Evolutionary conservation across 2,329 filamentous ascomycete genomes (phyloP).

Genomic region (Fusarium pilosicola): DNA sequence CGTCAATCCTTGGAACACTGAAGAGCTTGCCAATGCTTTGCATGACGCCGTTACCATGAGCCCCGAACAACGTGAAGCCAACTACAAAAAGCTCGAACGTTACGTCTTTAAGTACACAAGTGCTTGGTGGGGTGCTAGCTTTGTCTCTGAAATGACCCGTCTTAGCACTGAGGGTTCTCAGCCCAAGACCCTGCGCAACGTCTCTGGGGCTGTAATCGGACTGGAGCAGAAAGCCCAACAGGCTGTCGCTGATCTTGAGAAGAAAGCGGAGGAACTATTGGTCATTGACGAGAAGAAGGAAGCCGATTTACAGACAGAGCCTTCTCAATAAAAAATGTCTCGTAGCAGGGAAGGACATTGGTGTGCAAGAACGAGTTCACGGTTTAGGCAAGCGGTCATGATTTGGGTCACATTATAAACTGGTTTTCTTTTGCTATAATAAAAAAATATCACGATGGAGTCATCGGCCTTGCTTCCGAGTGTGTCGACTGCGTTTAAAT

Average conservation of each 20-base stretch:
- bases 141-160: slow-evolving; percentile 82
- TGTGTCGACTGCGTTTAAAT: not conserved
- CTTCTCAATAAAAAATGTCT: slow-evolving; percentile 25
- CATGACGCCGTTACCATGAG: slow-evolving; percentile 98
- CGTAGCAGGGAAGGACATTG: slow-evolving; percentile 18
- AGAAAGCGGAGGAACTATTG: slow-evolving; percentile 33
- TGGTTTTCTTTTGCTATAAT: slow-evolving; percentile 22
- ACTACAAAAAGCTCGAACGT: slow-evolving; percentile 91
- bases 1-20: slow-evolving; percentile 98
- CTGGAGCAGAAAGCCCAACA: slow-evolving; percentile 45
- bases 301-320: slow-evolving; percentile 5
- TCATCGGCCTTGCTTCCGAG: not conserved
- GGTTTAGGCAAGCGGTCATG: slow-evolving; percentile 39
- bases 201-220: slow-evolving; percentile 52
- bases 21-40: slow-evolving; percentile 91
- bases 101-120: slow-evolving; percentile 99
- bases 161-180: slow-evolving; percentile 54
- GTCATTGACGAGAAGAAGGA: slow-evolving; percentile 32
- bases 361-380: slow-evolving; percentile 39
- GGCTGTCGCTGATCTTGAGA: slow-evolving; percentile 30
- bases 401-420: slow-evolving; percentile 26
- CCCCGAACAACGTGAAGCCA: slow-evolving; percentile 83
- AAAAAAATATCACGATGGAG: slow-evolving; percentile 7
- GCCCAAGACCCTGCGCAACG: slow-evolving; percentile 54
- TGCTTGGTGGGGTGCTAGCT: slow-evolving; percentile 95